Percentiles rank a stretch among this genome's conserved stretches.
Evolutionary conservation across 2,329 filamentous ascomycete species (phyloP).

Genomic region (Parastagonospora avenae): DNA sequence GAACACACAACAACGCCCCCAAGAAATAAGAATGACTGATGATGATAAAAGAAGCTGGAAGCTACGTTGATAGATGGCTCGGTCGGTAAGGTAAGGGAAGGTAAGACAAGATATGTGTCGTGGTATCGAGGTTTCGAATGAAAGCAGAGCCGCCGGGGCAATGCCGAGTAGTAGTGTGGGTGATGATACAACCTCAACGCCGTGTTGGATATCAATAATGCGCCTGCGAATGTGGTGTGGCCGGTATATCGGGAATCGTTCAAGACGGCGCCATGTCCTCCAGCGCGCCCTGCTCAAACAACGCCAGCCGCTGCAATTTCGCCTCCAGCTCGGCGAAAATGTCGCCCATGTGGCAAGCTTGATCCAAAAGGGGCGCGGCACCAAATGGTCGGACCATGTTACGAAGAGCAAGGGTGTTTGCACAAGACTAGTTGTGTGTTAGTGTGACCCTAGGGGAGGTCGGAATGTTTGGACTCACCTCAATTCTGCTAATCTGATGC

Average conservation of each 20-base stretch:
- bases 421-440: slow-evolving; percentile 68
- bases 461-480: slow-evolving; percentile 64
- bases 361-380: slow-evolving; percentile 65
- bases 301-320: slow-evolving; percentile 67
- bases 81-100: no score
- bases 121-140: no score
- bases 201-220: no score
- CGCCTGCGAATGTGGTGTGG: no score
- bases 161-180: no score
- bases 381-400: slow-evolving; percentile 78
- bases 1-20: no score
- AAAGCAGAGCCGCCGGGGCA: no score
- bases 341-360: slow-evolving; percentile 77
- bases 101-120: no score
- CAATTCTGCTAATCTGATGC: slow-evolving; percentile 93
- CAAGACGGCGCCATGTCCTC: slow-evolving; percentile 33
- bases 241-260: slow-evolving; percentile 2
- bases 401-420: slow-evolving; percentile 77
- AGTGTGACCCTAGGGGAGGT: slow-evolving; percentile 14
- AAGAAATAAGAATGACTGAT: no score
- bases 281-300: slow-evolving; percentile 37
- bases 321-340: slow-evolving; percentile 67
- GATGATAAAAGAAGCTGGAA: no score
- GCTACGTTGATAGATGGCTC: no score
- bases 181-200: no score